Percentiles rank a stretch among this genome's conserved stretches.
These are phyloP conservation scores for Agrocybe chaxingu DNA, from an alignment of 768 basidiomycete species.

Conservation along the genomic window DNA sequence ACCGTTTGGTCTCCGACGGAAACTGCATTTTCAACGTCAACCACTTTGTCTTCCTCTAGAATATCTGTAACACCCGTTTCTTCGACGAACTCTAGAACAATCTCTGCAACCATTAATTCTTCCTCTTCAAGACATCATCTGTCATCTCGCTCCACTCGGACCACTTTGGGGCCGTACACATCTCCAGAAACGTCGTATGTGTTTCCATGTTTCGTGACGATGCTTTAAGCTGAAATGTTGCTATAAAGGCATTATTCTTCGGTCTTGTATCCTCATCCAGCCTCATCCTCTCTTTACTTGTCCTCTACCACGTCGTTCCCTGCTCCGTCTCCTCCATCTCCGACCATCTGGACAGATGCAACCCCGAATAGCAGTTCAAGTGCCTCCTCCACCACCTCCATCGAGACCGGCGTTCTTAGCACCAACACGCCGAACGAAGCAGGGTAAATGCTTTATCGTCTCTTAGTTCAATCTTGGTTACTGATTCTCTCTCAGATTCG, in stretches of 20 bases:
- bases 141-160: too few species aligned
- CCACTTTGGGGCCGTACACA: too few species aligned
- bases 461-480: background rate
- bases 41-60: background rate
- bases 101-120: background rate
- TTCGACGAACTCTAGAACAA: background rate
- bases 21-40: background rate
- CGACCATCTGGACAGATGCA: background rate
- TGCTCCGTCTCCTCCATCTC: background rate
- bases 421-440: slow-evolving; percentile 23
- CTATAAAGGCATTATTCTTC: background rate
- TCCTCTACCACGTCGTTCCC: background rate
- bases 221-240: too few species aligned
- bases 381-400: background rate
- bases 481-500: slow-evolving; percentile 23
- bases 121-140: background rate
- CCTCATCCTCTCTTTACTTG: background rate
- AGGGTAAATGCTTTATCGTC: slow-evolving; percentile 14
- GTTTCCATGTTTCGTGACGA: too few species aligned
- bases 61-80: background rate
- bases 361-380: background rate
- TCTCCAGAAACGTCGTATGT: too few species aligned
- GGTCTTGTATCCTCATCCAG: background rate
- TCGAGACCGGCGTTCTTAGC: slow-evolving; percentile 28
- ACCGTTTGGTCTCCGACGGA: background rate